A percentile compares a stretch with the other conserved stretches of the same genome.
phyloP scores from a whole-genome alignment of 371 early-diverging fungal species.

The Syncephalastrum monosporum region DNA sequence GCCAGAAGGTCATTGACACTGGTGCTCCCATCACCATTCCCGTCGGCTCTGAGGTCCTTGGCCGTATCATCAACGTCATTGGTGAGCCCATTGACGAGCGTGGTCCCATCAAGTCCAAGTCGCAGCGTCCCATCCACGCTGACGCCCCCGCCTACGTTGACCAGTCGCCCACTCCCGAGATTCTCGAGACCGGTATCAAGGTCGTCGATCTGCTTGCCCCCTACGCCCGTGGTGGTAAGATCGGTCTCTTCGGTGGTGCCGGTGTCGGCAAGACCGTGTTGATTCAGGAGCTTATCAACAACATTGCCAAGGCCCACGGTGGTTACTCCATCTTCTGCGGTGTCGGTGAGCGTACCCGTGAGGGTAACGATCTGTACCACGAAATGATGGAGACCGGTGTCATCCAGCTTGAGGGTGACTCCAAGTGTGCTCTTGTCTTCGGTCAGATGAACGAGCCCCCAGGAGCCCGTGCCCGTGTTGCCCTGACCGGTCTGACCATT shows the following conservation, averaged over 20 bases:
- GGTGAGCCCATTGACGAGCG: conserved; percentile 98
- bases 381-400: conserved; percentile 95
- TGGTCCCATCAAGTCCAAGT: conserved; percentile 91
- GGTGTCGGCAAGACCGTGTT: conserved; percentile 97
- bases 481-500: conserved; percentile 96
- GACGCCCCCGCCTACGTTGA: conserved; percentile 91
- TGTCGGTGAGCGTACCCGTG: conserved; percentile 97
- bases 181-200: conserved; percentile 96
- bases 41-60: conserved; percentile 93
- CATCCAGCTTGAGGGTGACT: conserved; percentile 90
- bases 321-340: conserved; percentile 97
- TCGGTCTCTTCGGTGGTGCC: conserved; percentile 35
- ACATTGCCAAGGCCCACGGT: conserved; percentile 97
- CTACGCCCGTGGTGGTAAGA: conserved; percentile 96
- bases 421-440: conserved; percentile 96
- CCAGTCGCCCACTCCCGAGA: conserved; percentile 91
- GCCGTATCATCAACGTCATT: conserved; percentile 98
- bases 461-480: conserved; percentile 99
- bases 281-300: conserved; percentile 97
- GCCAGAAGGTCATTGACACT: conserved; percentile 93
- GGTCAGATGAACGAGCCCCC: conserved; percentile 99
- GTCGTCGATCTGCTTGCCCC: conserved; percentile 96
- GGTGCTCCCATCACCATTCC: conserved; percentile 95
- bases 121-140: conserved; percentile 83
- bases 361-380: conserved; percentile 98